phyloP scores from a whole-genome alignment of 1,139 yeast species.

The Sugiyamaella xylanicola region DNA sequence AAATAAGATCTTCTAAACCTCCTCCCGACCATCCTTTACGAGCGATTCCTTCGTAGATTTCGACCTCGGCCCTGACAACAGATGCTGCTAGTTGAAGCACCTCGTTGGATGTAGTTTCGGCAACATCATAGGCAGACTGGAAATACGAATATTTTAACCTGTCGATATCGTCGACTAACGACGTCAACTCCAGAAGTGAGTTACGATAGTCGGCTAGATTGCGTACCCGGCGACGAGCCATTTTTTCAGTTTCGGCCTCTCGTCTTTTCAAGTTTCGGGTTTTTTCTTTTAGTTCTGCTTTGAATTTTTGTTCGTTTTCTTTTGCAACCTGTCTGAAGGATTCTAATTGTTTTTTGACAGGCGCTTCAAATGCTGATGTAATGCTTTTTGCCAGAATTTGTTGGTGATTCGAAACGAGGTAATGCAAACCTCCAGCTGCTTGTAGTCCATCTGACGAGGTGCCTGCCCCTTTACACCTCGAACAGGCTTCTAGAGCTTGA shows the following conservation, averaged over 20 bases:
- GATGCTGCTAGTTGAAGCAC: conserved; percentile 62
- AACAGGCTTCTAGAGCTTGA: conserved; percentile 65
- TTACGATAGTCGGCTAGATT: conserved; percentile 65
- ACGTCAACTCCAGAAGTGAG: conserved; percentile 66
- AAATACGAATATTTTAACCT: conserved; percentile 73
- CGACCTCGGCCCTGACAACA: conserved; percentile 75
- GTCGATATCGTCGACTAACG: conserved; percentile 78
- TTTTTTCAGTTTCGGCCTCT: conserved; percentile 58
- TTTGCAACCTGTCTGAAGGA: conserved; percentile 33
- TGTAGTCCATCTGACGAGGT: conserved; percentile 65
- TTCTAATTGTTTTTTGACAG: conserved; percentile 45
- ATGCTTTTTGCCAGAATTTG: conserved; percentile 66
- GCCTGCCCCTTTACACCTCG: conserved; percentile 63
- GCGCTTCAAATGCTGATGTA: conserved; percentile 56
- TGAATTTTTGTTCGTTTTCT: conserved; percentile 56
- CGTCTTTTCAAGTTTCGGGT: conserved; percentile 54
- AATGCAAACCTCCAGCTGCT: conserved; percentile 78
- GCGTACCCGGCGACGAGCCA: conserved; percentile 51
- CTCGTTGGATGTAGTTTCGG: conserved; percentile 59
- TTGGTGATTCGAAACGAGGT: conserved; percentile 74
- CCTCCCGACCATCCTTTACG: conserved; percentile 87
- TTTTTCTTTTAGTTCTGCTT: conserved; percentile 56
- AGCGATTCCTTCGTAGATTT: conserved; percentile 78
- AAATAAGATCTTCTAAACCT: conserved; percentile 67
- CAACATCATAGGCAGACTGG: conserved; percentile 57